Percentiles rank a stretch among this genome's conserved stretches.
phyloP scores from a whole-genome alignment of 139 green algal genomes.

The Desmodesmus armatus region DNA sequence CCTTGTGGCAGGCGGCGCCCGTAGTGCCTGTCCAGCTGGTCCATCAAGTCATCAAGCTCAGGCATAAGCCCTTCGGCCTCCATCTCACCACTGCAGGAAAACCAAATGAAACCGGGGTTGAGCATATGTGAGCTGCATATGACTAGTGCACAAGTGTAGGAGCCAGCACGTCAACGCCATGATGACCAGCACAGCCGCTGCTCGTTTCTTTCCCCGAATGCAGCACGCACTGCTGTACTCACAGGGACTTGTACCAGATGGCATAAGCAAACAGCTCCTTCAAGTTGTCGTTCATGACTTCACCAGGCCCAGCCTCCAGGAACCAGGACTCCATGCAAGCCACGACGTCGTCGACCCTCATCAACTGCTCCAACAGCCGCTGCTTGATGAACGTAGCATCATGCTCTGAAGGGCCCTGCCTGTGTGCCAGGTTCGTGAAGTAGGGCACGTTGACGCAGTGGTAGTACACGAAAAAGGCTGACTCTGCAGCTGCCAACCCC shows the following conservation, averaged over 20 bases:
- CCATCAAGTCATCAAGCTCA: conserved; percentile 45
- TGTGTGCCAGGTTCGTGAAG: background rate
- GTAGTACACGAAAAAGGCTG: background rate
- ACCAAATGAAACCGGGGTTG: no score
- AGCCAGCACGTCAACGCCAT: no score
- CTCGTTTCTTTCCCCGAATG: background rate
- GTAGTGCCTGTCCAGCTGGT: background rate
- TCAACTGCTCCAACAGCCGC: conserved; percentile 18
- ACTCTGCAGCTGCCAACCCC: background rate
- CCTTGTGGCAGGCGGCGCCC: background rate
- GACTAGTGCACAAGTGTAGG: background rate
- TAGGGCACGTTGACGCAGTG: background rate
- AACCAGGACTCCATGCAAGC: conserved; percentile 46
- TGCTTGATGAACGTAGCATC: background rate
- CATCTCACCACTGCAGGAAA: background rate
- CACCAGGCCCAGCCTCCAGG: background rate
- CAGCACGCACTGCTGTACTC: background rate
- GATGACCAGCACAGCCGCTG: background rate
- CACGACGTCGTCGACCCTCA: conserved; percentile 11
- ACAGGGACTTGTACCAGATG: conserved; percentile 44
- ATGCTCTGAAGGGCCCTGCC: background rate
- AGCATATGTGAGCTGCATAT: background rate
- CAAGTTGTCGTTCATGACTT: conserved; percentile 38
- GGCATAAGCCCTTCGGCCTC: background rate
- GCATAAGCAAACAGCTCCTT: conserved; percentile 50